Percentiles rank a stretch among this genome's conserved stretches.
phyloP scores from a whole-genome alignment of 2,329 filamentous ascomycete species.

The Leptodontidium sp. region DNA sequence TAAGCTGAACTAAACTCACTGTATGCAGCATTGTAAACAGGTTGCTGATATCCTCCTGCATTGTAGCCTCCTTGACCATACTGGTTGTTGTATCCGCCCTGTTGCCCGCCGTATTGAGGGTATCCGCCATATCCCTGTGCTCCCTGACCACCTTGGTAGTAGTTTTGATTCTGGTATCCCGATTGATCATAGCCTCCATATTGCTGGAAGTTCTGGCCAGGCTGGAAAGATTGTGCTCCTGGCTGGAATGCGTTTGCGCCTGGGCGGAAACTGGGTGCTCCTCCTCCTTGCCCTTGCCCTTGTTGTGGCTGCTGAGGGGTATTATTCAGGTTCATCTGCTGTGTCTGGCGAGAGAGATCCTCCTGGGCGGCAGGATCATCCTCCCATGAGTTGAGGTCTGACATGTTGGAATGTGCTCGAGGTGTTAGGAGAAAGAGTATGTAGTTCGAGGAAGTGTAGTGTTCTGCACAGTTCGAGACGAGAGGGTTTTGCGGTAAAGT shows the following conservation, averaged over 20 bases:
- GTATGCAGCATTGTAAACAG: constrained; percentile 49
- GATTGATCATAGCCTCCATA: constrained; percentile 63
- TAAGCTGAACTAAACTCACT: constrained; percentile 43
- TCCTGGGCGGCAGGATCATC: constrained; percentile 81
- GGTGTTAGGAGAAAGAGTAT: background rate
- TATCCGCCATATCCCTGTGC: constrained; percentile 63
- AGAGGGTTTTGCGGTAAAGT: constrained; percentile 23
- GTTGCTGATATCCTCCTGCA: constrained; percentile 47
- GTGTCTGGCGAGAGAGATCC: constrained; percentile 77
- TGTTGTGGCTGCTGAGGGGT: constrained; percentile 50
- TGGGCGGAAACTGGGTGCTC: constrained; percentile 62
- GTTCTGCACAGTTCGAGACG: constrained; percentile 14
- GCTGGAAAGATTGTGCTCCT: constrained; percentile 73
- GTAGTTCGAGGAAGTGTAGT: background rate
- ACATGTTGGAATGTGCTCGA: constrained; percentile 62
- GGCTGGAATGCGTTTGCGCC: constrained; percentile 77
- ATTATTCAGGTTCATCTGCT: constrained; percentile 77
- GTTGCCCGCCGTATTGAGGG: constrained; percentile 60
- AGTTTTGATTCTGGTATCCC: constrained; percentile 66
- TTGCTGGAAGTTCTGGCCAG: constrained; percentile 72
- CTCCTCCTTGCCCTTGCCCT: constrained; percentile 47
- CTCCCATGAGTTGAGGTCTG: constrained; percentile 94
- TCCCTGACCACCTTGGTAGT: constrained; percentile 61
- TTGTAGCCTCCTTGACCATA: constrained; percentile 55
- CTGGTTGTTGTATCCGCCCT: constrained; percentile 55